Evolutionary conservation across 2,329 filamentous ascomycete genomes (phyloP).

Genomic region (Clonostachys solani): DNA sequence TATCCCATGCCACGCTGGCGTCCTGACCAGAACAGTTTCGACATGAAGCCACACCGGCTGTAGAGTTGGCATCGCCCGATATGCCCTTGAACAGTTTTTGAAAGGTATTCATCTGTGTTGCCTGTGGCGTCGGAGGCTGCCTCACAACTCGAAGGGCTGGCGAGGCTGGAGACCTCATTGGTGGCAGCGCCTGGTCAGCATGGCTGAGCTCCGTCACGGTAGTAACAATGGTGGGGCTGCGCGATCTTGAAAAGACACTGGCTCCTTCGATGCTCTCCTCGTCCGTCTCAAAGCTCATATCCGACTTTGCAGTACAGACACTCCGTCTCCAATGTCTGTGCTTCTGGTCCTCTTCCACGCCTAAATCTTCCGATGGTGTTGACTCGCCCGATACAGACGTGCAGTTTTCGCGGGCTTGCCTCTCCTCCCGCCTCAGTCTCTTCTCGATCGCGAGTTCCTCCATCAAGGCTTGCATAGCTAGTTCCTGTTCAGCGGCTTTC

Average conservation of each 20-base stretch:
- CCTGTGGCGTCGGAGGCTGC: constrained; percentile 32
- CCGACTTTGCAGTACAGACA: constrained; percentile 35
- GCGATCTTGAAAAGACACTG: constrained; percentile 57
- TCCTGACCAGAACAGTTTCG: constrained; percentile 55
- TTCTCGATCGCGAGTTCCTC: constrained; percentile 49
- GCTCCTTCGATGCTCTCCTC: constrained; percentile 44
- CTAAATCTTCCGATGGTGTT: constrained; percentile 46
- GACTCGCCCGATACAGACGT: constrained; percentile 29
- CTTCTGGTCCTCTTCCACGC: constrained; percentile 44
- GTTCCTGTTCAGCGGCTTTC: constrained; percentile 49
- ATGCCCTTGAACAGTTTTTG: constrained; percentile 38
- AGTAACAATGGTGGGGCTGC: constrained; percentile 49
- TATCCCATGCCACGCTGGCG: constrained; percentile 59
- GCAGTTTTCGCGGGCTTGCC: constrained; percentile 10
- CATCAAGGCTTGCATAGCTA: constrained; percentile 41
- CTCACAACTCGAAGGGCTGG: background rate
- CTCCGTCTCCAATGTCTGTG: constrained; percentile 36
- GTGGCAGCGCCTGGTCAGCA: constrained; percentile 8
- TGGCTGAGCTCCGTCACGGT: constrained; percentile 23
- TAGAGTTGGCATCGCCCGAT: constrained; percentile 24
- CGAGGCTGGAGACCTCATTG: constrained; percentile 13
- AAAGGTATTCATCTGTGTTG: constrained; percentile 24
- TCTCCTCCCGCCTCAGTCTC: constrained; percentile 33
- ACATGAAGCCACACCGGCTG: constrained; percentile 30
- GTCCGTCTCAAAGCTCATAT: constrained; percentile 41